Percentiles rank a stretch among this genome's conserved stretches.
Evolutionary conservation across 1,284 basidiomycete genomes (phyloP).

Genomic region (Ustanciosporium gigantosporum): DNA sequence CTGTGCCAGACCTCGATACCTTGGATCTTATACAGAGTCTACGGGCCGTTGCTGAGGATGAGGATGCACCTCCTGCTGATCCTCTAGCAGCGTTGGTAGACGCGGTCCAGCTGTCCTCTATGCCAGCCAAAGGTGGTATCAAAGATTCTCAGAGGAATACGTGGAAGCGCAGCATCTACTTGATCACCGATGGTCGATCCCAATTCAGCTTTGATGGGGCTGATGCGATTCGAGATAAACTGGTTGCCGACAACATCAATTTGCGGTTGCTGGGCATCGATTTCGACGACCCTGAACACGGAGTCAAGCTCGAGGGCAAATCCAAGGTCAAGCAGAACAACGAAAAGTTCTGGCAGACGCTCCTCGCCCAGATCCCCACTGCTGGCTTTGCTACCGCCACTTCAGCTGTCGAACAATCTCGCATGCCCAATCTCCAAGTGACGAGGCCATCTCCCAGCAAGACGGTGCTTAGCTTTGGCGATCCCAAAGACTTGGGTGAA

Average conservation of each 20-base stretch:
- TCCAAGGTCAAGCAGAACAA: constrained; percentile 74
- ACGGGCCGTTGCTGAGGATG: constrained; percentile 25
- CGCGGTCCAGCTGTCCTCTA: constrained; percentile 71
- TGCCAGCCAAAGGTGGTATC: constrained; percentile 39
- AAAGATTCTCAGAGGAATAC: constrained; percentile 36
- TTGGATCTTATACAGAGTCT: constrained; percentile 72
- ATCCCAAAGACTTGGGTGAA: constrained; percentile 51
- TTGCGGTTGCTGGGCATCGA: constrained; percentile 70
- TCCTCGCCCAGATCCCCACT: constrained; percentile 63
- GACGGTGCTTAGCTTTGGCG: constrained; percentile 47
- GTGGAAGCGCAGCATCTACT: constrained; percentile 50
- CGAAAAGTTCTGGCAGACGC: constrained; percentile 73
- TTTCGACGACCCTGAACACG: constrained; percentile 76
- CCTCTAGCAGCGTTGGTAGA: constrained; percentile 83
- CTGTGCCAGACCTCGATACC: constrained; percentile 74
- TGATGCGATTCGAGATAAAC: constrained; percentile 19
- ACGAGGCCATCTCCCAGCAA: constrained; percentile 31
- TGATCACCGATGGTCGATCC: constrained; percentile 59
- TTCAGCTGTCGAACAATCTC: constrained; percentile 35
- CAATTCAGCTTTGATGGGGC: constrained; percentile 35
- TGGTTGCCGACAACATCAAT: constrained; percentile 36
- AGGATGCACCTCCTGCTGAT: constrained; percentile 31
- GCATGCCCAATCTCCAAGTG: constrained; percentile 41
- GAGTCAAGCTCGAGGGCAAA: constrained; percentile 72
- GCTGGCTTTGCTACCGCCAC: constrained; percentile 65